Evolutionary conservation across 352 stramenopile genomes (phyloP), one percentile per base, ranked within the genome.

Genomic region (Discostella stelligera): DNA sequence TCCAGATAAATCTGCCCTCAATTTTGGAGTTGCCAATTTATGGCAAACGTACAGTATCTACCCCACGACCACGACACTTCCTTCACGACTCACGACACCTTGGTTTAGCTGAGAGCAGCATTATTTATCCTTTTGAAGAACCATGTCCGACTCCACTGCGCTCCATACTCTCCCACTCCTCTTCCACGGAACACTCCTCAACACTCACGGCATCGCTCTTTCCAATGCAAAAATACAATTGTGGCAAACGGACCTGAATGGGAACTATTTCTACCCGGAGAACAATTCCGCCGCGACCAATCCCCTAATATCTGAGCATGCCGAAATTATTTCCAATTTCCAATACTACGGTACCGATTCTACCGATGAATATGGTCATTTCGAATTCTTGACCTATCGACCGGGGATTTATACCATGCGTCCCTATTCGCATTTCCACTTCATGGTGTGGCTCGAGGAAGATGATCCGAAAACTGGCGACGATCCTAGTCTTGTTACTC

Each of bases 241-340:
- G 46, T 74, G 66, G 66, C 66, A 74, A 48, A 66, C 66, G 7
- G 66, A 74, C 48, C 66, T 74, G 10, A 20, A 74, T 59, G 66
- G 66, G 11, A 74, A 74, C 52, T 74, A 74, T 56, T 23, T 66
- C 21, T 55, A 74, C 39, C 44, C 66, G 41, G 11, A 25, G 55
- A n/a, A 53, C 18, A 7, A n/a, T n/a, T 32, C 20, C 32, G 54
- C 66, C 11, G 66, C 53, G 50, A 13, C 25, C 18, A 53, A 63
- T 30, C 54, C 52, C 16, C 3, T 21, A 6, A 25, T 16, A 14
- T 27, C 48, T 3, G 66, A 66, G 14, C 52, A 74, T 66, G 66
- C 66, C 16, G 54, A 30, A 9, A 66, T 67, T 55, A 23, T 74
- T 7, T 66, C 54, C n/a, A 9, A 46, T 48, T 74, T 74, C 44